These are phyloP conservation scores for Coemansia sp. DNA, from an alignment of 192 early-diverging fungal species.

Conservation along the genomic window DNA sequence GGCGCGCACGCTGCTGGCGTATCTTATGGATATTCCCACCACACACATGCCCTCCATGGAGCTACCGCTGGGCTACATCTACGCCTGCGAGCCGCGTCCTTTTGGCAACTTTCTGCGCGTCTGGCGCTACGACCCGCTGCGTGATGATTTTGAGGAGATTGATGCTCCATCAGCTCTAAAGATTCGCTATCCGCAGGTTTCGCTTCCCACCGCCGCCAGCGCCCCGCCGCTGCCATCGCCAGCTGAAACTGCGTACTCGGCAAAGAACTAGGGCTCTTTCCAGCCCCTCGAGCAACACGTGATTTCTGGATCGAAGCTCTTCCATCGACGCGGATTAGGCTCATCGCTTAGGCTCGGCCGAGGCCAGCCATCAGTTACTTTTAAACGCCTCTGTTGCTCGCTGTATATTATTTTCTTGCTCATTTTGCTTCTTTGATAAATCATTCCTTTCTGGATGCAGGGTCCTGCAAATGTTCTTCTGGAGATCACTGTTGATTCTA, in stretches of 20 bases:
- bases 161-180: slow-evolving; percentile 34
- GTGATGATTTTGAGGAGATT: slow-evolving; percentile 44
- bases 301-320: background rate
- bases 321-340: background rate
- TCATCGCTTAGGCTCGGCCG: background rate
- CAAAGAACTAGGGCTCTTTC: background rate
- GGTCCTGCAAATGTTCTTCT: background rate
- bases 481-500: slow-evolving; percentile 6
- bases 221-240: slow-evolving; percentile 41
- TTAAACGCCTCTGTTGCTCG: background rate
- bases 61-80: slow-evolving; percentile 79
- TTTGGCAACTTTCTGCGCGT: slow-evolving; percentile 65
- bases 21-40: slow-evolving; percentile 81
- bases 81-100: slow-evolving; percentile 77
- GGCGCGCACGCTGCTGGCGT: slow-evolving; percentile 83
- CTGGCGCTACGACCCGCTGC: slow-evolving; percentile 28
- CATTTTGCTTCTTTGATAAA: background rate
- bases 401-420: background rate
- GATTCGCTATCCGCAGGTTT: slow-evolving; percentile 37
- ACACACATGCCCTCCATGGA: slow-evolving; percentile 76
- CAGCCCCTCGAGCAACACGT: background rate
- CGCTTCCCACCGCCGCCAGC: slow-evolving; percentile 9
- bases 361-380: background rate
- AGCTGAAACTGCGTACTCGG: slow-evolving; percentile 32
- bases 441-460: slow-evolving; percentile 1